Evolutionary conservation across 2,329 filamentous ascomycete genomes (phyloP).

Genomic region (Thelonectria blattea): DNA sequence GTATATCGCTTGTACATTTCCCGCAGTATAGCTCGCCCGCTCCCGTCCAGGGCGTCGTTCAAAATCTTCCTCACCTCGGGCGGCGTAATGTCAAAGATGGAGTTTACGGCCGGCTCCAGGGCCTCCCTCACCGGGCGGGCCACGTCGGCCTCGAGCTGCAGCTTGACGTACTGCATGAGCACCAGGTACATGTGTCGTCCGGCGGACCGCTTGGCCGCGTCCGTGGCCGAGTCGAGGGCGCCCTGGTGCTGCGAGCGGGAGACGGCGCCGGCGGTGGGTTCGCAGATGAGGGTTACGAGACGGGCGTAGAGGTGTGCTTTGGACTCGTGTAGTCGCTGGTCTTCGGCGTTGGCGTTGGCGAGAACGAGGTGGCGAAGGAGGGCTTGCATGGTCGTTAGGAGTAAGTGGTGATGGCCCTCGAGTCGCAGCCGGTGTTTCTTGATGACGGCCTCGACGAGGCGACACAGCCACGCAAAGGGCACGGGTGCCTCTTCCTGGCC

Average conservation of each 20-base stretch:
- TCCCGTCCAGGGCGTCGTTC: slow-evolving; percentile 65
- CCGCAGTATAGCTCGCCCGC: slow-evolving; percentile 63
- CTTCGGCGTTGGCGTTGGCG: slow-evolving; percentile 31
- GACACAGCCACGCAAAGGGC: slow-evolving; percentile 56
- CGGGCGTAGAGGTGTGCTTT: slow-evolving; percentile 61
- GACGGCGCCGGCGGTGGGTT: slow-evolving; percentile 63
- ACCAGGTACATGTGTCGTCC: slow-evolving; percentile 68
- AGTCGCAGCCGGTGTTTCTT: slow-evolving; percentile 66
- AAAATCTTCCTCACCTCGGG: slow-evolving; percentile 61
- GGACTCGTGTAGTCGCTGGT: slow-evolving; percentile 40
- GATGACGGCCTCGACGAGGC: slow-evolving; percentile 61
- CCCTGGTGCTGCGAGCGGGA: slow-evolving; percentile 52
- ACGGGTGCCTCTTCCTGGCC: slow-evolving; percentile 39
- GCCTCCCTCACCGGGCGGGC: slow-evolving; percentile 58
- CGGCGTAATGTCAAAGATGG: slow-evolving; percentile 64
- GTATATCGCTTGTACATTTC: slow-evolving; percentile 65
- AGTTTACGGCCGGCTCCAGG: slow-evolving; percentile 63
- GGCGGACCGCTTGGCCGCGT: slow-evolving; percentile 65
- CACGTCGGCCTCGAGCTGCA: slow-evolving; percentile 64
- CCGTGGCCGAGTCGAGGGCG: slow-evolving; percentile 63
- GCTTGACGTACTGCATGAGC: slow-evolving; percentile 63
- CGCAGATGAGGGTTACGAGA: slow-evolving; percentile 64
- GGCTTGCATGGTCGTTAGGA: slow-evolving; percentile 59
- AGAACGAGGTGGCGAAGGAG: slow-evolving; percentile 61
- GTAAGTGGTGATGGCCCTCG: slow-evolving; percentile 66